Evolutionary conservation across 2,329 filamentous ascomycete species (phyloP).

Genomic region (Paecilomyces niveus): DNA sequence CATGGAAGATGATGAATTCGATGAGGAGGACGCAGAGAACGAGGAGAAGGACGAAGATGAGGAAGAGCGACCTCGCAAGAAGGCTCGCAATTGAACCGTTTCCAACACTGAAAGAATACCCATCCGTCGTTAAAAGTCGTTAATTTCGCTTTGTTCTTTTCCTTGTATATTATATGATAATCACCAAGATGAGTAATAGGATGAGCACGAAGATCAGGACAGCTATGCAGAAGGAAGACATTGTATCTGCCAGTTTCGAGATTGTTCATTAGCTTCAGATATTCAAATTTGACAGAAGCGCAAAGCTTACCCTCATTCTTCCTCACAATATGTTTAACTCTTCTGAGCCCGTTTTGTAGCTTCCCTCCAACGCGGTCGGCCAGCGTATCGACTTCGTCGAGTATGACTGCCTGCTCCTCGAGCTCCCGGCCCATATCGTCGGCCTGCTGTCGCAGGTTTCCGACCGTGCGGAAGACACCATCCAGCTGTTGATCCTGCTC

Average conservation of each 20-base stretch:
- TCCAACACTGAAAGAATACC: neutral
- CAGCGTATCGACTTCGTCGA: constrained; percentile 75
- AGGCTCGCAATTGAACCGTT: constrained; percentile 9
- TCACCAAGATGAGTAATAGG: constrained; percentile 71
- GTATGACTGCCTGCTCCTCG: constrained; percentile 86
- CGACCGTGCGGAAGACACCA: constrained; percentile 86
- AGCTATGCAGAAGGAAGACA: constrained; percentile 85
- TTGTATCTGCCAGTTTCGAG: constrained; percentile 45
- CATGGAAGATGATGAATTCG: constrained; percentile 42
- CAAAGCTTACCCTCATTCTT: constrained; percentile 76
- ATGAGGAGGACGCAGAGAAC: constrained; percentile 47
- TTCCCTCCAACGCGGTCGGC: constrained; percentile 83
- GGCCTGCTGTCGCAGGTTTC: constrained; percentile 81
- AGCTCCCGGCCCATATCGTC: constrained; percentile 94
- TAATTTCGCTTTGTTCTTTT: constrained; percentile 6
- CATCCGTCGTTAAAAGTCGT: constrained; percentile 2
- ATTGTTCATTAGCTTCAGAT: constrained; percentile 15
- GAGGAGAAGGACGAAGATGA: constrained; percentile 32
- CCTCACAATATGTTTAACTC: constrained; percentile 74
- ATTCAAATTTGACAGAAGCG: neutral
- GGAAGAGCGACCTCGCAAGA: constrained; percentile 19
- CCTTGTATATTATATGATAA: constrained; percentile 47
- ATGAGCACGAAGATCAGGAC: constrained; percentile 84
- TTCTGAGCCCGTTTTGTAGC: constrained; percentile 77
- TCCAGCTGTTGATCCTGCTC: constrained; percentile 93